phyloP scores from a whole-genome alignment of 163 green algal genomes.

The Scenedesmus sp. region DNA sequence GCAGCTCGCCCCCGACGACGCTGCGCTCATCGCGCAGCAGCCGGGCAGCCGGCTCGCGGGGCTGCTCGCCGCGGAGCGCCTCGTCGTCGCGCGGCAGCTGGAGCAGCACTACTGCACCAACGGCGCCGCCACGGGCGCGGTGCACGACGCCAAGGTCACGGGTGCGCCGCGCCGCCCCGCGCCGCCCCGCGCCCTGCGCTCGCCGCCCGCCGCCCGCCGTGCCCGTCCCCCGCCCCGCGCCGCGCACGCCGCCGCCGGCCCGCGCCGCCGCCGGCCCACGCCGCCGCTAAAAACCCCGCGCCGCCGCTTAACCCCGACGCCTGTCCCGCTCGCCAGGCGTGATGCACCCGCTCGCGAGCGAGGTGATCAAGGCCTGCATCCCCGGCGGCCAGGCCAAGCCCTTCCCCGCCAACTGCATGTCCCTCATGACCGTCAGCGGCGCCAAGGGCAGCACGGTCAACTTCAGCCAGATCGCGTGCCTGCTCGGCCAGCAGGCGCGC shows the following conservation, averaged over 20 bases:
- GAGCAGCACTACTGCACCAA: constrained; percentile 69
- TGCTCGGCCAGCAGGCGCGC: constrained; percentile 86
- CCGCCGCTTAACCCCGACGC: too few species aligned
- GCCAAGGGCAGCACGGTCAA: constrained; percentile 97
- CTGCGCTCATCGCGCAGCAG: constrained; percentile 2
- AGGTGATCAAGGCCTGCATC: constrained; percentile 85
- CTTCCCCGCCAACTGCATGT: constrained; percentile 93
- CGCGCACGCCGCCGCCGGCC: too few species aligned
- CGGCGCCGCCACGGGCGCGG: constrained; percentile 63
- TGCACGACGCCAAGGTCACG: constrained; percentile 76
- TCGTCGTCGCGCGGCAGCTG: constrained; percentile 65
- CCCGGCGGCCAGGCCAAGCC: constrained; percentile 81
- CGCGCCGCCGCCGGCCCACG: too few species aligned
- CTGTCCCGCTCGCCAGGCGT: constrained; percentile 39
- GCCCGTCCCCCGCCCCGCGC: too few species aligned
- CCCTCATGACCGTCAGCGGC: constrained; percentile 90
- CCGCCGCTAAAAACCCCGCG: too few species aligned
- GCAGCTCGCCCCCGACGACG: too few species aligned
- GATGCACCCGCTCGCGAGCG: constrained; percentile 85
- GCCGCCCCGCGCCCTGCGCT: too few species aligned
- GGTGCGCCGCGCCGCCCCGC: too few species aligned
- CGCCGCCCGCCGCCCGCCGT: too few species aligned
- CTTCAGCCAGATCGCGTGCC: constrained; percentile 94
- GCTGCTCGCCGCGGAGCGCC: constrained; percentile 27
- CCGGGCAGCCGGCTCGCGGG: neutral